Base-by-base conservation (phyloP, 371 early-diverging fungal species). In the Parasitella parasitica region DNA sequence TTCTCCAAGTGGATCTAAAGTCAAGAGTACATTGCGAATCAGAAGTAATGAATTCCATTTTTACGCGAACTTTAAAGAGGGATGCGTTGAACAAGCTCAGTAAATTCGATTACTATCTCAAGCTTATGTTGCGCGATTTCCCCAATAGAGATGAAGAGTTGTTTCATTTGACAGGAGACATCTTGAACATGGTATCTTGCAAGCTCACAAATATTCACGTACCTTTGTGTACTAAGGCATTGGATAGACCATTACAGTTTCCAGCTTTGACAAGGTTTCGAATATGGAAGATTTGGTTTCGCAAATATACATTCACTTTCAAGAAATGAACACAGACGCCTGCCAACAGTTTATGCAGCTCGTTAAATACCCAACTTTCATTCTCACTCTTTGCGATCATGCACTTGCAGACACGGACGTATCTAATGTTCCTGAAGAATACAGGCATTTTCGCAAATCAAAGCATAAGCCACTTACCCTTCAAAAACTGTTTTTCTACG, bases 111-210 rank as follows among this genome's bases (percentile, higher is more conserved):
- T 26, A 15, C 3, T 68, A 64, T 37, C 28, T 66, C 6, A 59
- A 61, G 9, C 61, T 61, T 15, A 30, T 61, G 12, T 43, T 66
- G 1, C 43, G 27, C 2, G 39, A 16, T 0, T 66, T 61, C 20
- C 66, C 66, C 32, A 28, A 50, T 13, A 15, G 24, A 15, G 52
- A 66, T 20, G 38, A 38, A 27, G 28, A 66, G 2, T 13, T 56
- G 6, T 37, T 41, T 20, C 53, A 61, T 18, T 41, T 66, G 12
- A 20, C 54, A 34, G 61, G 57, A 1, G 52, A 57, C 35, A 15
- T 66, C 18, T 51, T 61, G 3, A 66, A 66, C 12, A 66, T 66
- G 66, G 66, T 53, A 66, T n/a, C n/a, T n/a, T n/a, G n/a, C n/a
- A n/a, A n/a, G n/a, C n/a, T n/a, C n/a, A n/a, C n/a, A n/a, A n/a